Conservation (phyloP, 1,284 basidiomycete genomes). For the Pseudomicrostroma phylloplanum region DNA sequence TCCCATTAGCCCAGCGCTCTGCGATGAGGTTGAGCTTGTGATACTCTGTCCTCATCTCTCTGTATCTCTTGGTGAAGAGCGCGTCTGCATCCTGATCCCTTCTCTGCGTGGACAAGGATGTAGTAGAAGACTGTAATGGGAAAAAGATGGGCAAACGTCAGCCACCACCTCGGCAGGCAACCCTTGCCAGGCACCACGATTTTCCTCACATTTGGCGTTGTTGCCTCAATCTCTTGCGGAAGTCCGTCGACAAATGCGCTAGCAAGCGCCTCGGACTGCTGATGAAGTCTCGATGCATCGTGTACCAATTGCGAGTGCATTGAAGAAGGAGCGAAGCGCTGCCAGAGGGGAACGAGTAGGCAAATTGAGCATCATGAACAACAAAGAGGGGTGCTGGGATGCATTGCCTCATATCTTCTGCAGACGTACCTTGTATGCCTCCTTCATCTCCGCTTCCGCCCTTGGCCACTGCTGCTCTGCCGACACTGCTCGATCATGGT, state of each 20-base stretch:
- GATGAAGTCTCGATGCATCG: constrained; percentile 28
- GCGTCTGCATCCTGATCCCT: constrained; percentile 16
- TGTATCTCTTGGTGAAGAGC: constrained; percentile 32
- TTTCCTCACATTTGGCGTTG: constrained; percentile 7
- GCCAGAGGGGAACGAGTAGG: constrained; percentile 4
- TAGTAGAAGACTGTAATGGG: constrained; percentile 2
- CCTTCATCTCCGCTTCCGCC: constrained; percentile 23
- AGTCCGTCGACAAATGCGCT: constrained; percentile 37
- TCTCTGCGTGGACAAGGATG: constrained; percentile 1
- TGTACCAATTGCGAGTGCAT: constrained; percentile 32
- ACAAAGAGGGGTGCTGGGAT: too few species aligned
- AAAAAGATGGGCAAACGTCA: too few species aligned
- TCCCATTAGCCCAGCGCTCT: constrained; percentile 30
- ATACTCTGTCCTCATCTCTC: constrained; percentile 28
- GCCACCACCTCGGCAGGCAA: too few species aligned
- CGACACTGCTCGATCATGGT: constrained; percentile 29
- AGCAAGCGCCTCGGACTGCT: constrained; percentile 38
- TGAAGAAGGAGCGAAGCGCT: constrained; percentile 35
- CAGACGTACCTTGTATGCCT: constrained; percentile 27
- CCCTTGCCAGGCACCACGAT: constrained; percentile 2
- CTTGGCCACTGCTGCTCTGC: constrained; percentile 29
- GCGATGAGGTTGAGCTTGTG: constrained; percentile 30
- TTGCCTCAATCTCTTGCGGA: too few species aligned
- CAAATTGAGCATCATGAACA: too few species aligned
- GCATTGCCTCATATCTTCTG: too few species aligned